phyloP scores from a whole-genome alignment of 441 rosid genomes.

The Bruguiera hainesii region DNA sequence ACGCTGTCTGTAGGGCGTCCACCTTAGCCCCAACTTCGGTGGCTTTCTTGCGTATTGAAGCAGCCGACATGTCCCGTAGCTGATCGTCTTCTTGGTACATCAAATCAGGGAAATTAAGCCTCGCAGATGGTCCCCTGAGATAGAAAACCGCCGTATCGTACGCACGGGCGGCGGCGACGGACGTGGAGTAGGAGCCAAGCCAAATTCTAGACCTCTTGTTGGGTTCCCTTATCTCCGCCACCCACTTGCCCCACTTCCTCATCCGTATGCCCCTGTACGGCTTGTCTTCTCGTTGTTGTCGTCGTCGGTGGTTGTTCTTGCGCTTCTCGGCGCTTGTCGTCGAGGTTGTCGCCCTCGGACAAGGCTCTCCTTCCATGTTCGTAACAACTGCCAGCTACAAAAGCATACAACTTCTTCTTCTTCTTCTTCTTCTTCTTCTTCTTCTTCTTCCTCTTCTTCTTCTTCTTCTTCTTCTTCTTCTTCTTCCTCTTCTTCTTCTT shows the following conservation, averaged over 20 bases:
- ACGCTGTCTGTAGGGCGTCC: conserved; percentile 55
- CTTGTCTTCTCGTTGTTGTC: conserved; percentile 49
- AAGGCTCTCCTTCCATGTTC: conserved; percentile 36
- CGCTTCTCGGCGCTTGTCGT: conserved; percentile 27
- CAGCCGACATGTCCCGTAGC: conserved; percentile 58
- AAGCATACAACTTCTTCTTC: too few species aligned
- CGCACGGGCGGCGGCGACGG: conserved; percentile 81
- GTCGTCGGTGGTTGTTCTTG: conserved; percentile 30
- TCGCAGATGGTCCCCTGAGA: conserved; percentile 75
- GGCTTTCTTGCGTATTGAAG: conserved; percentile 71
- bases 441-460: too few species aligned
- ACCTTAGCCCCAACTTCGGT: conserved; percentile 79
- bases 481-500: too few species aligned
- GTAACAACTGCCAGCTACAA: too few species aligned
- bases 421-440: too few species aligned
- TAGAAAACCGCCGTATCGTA: conserved; percentile 82
- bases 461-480: too few species aligned
- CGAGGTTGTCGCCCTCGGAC: conserved; percentile 23
- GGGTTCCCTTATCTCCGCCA: conserved; percentile 87
- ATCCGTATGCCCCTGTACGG: conserved; percentile 80
- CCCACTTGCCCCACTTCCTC: conserved; percentile 98
- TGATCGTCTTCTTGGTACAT: conserved; percentile 39
- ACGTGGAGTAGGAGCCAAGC: conserved; percentile 85
- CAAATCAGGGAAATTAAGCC: conserved; percentile 82
- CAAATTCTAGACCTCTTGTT: conserved; percentile 79